phyloP scores from a whole-genome alignment of 202 grass and related monocot species.

The Schoenoplectus triqueter region DNA sequence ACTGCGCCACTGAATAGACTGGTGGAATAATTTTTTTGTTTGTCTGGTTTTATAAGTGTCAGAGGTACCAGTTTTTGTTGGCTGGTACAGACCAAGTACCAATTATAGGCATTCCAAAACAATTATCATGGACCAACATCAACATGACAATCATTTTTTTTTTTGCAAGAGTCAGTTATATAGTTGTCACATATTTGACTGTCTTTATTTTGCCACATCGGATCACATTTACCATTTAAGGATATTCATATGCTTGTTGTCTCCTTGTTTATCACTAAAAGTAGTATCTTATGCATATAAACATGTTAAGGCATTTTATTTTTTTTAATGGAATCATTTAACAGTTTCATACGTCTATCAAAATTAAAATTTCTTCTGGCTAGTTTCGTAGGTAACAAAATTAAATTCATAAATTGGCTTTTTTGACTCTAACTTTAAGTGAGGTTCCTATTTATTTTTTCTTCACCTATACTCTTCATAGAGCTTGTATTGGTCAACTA shows the following conservation, averaged over 20 bases:
- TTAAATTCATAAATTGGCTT: background rate
- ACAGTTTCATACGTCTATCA: background rate
- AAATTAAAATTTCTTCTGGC: background rate
- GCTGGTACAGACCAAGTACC: background rate
- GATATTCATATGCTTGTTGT: background rate
- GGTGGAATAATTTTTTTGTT: background rate
- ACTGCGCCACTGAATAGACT: background rate
- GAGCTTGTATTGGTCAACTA: no score
- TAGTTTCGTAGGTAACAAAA: background rate
- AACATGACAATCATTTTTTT: background rate
- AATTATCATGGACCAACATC: background rate
- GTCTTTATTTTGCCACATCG: background rate
- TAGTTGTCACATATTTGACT: background rate
- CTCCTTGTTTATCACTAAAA: background rate
- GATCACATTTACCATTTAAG: background rate
- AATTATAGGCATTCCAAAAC: background rate
- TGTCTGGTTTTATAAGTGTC: conserved; percentile 13
- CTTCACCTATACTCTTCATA: background rate
- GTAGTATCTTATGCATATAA: background rate
- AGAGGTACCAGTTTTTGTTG: background rate
- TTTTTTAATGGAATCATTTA: background rate
- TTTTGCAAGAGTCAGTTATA: background rate
- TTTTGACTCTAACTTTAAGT: background rate
- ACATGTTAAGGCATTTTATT: background rate
- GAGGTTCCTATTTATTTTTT: background rate